Evolutionary conservation across 345 rosid genomes (phyloP).

Genomic region (Laguncularia racemosa): DNA sequence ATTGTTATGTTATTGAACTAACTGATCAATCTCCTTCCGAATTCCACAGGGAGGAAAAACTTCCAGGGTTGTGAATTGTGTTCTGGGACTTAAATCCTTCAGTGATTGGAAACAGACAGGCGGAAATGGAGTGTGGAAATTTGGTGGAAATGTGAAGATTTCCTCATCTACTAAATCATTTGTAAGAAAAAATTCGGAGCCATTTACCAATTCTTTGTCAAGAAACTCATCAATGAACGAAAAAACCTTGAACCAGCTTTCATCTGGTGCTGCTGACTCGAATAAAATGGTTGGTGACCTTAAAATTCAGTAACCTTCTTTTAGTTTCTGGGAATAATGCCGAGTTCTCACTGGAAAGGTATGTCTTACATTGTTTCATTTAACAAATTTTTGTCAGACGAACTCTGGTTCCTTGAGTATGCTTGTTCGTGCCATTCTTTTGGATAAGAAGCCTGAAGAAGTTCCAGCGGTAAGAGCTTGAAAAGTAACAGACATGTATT

Average conservation of each 20-base stretch:
- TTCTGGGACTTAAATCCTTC: slow-evolving; percentile 76
- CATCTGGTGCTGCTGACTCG: slow-evolving; percentile 1
- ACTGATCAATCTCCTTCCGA: neutral
- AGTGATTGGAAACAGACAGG: slow-evolving; percentile 75
- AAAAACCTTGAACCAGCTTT: slow-evolving; percentile 15
- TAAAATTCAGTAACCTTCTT: neutral
- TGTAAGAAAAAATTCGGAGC: slow-evolving; percentile 66
- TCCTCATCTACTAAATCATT: slow-evolving; percentile 37
- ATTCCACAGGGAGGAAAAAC: slow-evolving; percentile 71
- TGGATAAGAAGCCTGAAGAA: slow-evolving; percentile 81
- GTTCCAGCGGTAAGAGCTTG: slow-evolving; percentile 53
- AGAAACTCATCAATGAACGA: slow-evolving; percentile 50
- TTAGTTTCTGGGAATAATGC: slow-evolving; percentile 1
- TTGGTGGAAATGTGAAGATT: slow-evolving; percentile 66
- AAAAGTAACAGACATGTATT: too few species aligned
- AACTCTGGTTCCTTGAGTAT: slow-evolving; percentile 50
- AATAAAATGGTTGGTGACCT: slow-evolving; percentile 57
- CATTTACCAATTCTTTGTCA: slow-evolving; percentile 56
- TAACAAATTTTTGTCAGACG: slow-evolving; percentile 18
- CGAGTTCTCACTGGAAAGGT: neutral
- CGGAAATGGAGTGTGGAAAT: slow-evolving; percentile 77
- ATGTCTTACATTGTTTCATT: neutral
- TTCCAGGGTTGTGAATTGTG: slow-evolving; percentile 65
- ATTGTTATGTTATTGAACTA: neutral
- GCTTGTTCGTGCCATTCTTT: slow-evolving; percentile 69